Evolutionary conservation across 1,284 basidiomycete species (phyloP).

Genomic region (Salmacisia buchloeana): DNA sequence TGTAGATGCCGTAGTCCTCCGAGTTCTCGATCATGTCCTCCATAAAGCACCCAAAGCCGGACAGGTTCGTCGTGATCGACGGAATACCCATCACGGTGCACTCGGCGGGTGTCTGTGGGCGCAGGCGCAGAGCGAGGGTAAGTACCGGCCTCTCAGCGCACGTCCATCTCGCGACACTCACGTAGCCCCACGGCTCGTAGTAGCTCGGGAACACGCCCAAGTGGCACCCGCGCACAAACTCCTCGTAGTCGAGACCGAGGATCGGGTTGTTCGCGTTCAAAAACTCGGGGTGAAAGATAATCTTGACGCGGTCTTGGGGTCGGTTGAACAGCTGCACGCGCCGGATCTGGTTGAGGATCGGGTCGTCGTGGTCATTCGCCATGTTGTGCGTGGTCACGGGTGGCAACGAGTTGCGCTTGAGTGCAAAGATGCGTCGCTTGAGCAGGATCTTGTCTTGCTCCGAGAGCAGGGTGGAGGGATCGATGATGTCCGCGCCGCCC

Average conservation of each 20-base stretch:
- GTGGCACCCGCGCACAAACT: conserved; percentile 96
- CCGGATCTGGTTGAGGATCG: conserved; percentile 89
- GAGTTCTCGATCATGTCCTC: conserved; percentile 86
- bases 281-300: conserved; percentile 98
- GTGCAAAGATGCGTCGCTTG: conserved; percentile 90
- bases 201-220: conserved; percentile 96
- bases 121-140: background rate
- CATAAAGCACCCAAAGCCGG: conserved; percentile 97
- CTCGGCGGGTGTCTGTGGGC: conserved; percentile 55
- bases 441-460: conserved; percentile 90
- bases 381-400: conserved; percentile 97
- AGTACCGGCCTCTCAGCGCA: conserved; percentile 53
- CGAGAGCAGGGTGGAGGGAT: conserved; percentile 63
- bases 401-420: conserved; percentile 86
- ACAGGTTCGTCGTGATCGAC: conserved; percentile 91
- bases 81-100: conserved; percentile 87
- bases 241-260: conserved; percentile 92
- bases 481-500: conserved; percentile 32
- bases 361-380: conserved; percentile 84
- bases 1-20: conserved; percentile 65
- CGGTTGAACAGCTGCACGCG: conserved; percentile 87
- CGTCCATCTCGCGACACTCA: conserved; percentile 31
- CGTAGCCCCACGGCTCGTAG: conserved; percentile 78
- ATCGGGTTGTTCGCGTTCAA: conserved; percentile 96
- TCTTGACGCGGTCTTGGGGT: conserved; percentile 77